These are phyloP conservation scores for Pythium biforme DNA, from an alignment of 352 stramenopile genomes.

Conservation along the genomic window DNA sequence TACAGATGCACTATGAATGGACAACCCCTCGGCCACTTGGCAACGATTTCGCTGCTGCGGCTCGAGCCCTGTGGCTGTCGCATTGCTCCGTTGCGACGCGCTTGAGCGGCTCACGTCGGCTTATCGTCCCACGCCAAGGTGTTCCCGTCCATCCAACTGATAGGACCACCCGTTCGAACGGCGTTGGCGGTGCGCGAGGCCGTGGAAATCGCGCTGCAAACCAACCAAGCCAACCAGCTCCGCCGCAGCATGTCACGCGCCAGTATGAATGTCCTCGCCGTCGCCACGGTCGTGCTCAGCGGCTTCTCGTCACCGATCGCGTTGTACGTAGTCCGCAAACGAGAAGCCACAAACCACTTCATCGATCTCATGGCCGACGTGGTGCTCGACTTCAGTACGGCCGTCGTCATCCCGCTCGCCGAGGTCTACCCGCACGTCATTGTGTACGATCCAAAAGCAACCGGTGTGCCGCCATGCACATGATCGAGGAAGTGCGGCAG, in stretches of 20 bases:
- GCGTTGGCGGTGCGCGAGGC: neutral
- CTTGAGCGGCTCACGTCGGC: neutral
- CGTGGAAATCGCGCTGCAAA: slow-evolving; percentile 11
- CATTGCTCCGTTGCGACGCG: neutral
- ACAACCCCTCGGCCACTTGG: too few relatives aligned
- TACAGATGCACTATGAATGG: too few relatives aligned
- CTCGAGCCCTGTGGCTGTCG: neutral
- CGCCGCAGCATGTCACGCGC: neutral
- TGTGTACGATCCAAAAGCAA: neutral
- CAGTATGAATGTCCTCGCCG: slow-evolving; percentile 11
- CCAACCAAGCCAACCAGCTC: slow-evolving; percentile 16
- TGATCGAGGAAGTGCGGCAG: neutral
- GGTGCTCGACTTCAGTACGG: neutral
- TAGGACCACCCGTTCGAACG: slow-evolving; percentile 1
- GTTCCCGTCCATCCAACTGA: neutral
- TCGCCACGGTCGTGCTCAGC: slow-evolving; percentile 3
- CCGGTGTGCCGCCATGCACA: neutral
- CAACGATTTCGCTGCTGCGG: neutral
- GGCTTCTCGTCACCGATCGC: slow-evolving; percentile 8
- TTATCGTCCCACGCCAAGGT: neutral
- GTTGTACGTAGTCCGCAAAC: neutral
- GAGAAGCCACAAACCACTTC: neutral
- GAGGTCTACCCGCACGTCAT: neutral
- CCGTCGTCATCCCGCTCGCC: neutral
- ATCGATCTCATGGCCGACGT: slow-evolving; percentile 1